Conservation (phyloP, 2,329 filamentous ascomycete species). For the Colletotrichum camelliae region DNA sequence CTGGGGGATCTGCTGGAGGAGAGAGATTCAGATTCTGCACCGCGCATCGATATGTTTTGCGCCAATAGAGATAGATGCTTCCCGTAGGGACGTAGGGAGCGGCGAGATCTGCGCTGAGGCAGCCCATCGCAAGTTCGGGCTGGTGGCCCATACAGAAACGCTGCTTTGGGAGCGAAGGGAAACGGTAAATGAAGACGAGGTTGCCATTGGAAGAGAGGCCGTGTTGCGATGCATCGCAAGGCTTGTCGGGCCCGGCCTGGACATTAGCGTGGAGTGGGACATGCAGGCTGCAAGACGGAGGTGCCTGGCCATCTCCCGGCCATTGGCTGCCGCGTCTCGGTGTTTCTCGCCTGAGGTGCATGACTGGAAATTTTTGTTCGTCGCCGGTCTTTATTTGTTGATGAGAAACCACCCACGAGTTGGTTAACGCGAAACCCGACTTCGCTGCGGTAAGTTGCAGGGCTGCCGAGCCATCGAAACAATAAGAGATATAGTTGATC, state of each 20-base stretch:
- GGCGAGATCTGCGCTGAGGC: neutral
- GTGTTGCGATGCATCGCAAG: conserved; percentile 1
- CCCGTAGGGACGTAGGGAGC: neutral
- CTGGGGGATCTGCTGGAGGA: neutral
- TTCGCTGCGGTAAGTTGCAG: neutral
- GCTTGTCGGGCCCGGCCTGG: conserved; percentile 4
- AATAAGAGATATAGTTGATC: neutral
- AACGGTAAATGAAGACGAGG: neutral
- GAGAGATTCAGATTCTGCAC: neutral
- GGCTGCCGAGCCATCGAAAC: neutral
- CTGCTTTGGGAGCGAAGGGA: neutral
- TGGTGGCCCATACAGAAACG: neutral
- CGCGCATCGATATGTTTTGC: neutral
- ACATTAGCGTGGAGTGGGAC: conserved; percentile 9
- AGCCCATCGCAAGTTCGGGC: neutral
- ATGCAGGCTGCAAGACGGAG: conserved; percentile 15
- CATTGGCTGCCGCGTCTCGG: conserved; percentile 14
- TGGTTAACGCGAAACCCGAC: neutral
- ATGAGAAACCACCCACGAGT: neutral
- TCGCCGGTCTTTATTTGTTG: neutral
- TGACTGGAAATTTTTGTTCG: neutral
- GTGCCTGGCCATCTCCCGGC: conserved; percentile 8
- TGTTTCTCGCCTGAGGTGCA: conserved; percentile 18
- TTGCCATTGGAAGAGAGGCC: conserved; percentile 2
- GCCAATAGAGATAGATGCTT: neutral